phyloP scores from a whole-genome alignment of 306 rosid species.

The Ziziphus jujuba region DNA sequence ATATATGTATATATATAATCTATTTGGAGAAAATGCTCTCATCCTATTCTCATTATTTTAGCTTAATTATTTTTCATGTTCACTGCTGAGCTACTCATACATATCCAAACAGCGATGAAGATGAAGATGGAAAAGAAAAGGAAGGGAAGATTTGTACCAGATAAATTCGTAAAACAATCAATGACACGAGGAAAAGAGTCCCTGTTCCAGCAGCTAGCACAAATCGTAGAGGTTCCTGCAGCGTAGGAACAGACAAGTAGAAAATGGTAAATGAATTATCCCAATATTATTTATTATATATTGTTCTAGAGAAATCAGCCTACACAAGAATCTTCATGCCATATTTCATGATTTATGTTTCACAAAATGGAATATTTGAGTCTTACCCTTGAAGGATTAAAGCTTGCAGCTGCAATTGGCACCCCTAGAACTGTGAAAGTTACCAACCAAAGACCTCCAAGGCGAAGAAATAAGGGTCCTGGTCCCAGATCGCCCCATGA shows the following conservation, averaged over 20 bases:
- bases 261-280: background rate
- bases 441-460: conserved; percentile 90
- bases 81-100: too few species aligned
- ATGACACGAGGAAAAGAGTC: conserved; percentile 85
- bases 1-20: too few species aligned
- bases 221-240: conserved; percentile 93
- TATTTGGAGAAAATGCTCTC: too few species aligned
- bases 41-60: too few species aligned
- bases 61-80: too few species aligned
- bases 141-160: conserved; percentile 51
- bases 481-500: conserved; percentile 96
- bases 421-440: conserved; percentile 76
- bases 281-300: too few species aligned
- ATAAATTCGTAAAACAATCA: conserved; percentile 82
- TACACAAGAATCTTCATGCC: too few species aligned
- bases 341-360: too few species aligned
- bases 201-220: conserved; percentile 95
- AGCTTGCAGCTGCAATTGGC: conserved; percentile 94
- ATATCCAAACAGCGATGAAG: background rate
- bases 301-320: too few species aligned
- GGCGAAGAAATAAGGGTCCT: conserved; percentile 78
- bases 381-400: conserved; percentile 88
- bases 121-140: conserved; percentile 8
- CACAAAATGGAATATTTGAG: too few species aligned
- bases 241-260: conserved; percentile 16